Evolutionary conservation across 768 basidiomycete genomes (phyloP), one percentile per base, ranked within the genome.

Genomic region (Rubroboletus satanas): DNA sequence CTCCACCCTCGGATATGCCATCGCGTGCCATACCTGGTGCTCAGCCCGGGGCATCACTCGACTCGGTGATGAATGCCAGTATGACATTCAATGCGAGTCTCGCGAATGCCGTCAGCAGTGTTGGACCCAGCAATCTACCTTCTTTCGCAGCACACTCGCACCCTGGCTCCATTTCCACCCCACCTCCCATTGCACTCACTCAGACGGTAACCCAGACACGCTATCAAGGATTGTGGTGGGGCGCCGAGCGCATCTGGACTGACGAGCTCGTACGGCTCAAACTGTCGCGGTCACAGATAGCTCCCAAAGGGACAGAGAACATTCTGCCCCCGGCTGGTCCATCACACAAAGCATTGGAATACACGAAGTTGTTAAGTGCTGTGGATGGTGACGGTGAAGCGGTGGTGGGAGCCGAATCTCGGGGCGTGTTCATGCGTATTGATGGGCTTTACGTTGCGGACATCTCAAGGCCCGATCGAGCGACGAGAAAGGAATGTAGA

Each of bases 221-320:
- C 39, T 91, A 83, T 65, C 88, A 92, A 64, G 90, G 90, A 2
- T 65, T 94, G 8, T 96, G 91, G 91, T 90, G 88, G 87, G 93
- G 93, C 8, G 83, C 85, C 1, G 93, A 94, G 64, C 80, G 90
- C 31, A 89, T 94, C 50, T 96, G 93, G 92, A 75, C 79, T 5
- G 89, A 88, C 55, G 93, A 96, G 58, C 79, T 94, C 52, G 81
- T 94, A 36, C 82, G 93, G 23, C 75, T 96, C 46, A 90, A 90
- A 62, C 70, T 87, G 26, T 79, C 84, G 1, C 79, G 89, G 37
- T 73, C 77, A 33, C 82, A 82, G 57, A 75, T 91, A 52, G 87
- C 87, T 12, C 88, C 88, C 7, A 62, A 75, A 36, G 89, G 90
- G 21, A 77, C 79, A 2, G 76, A 79, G 43, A 67, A 80, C 54